Conservation (phyloP, 495 filamentous ascomycete species). For the Wilcoxina mikolae region DNA sequence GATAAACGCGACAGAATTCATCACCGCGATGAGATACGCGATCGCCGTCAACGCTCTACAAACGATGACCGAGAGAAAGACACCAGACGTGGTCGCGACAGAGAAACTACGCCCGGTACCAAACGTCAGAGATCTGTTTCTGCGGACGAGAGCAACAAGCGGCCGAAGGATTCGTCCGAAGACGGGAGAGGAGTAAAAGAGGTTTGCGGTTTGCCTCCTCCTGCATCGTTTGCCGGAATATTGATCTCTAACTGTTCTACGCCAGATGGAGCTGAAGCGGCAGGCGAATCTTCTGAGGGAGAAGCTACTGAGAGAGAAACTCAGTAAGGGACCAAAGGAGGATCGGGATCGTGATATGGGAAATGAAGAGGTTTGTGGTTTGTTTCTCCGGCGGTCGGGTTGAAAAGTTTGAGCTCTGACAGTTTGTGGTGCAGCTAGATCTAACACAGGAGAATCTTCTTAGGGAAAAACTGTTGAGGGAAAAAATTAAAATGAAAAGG, state of each 20-base stretch:
- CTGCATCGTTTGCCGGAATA: neutral
- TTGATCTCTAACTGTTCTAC: neutral
- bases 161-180: constrained; percentile 18
- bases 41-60: constrained; percentile 4
- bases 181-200: constrained; percentile 19
- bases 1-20: neutral
- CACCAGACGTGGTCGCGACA: constrained; percentile 7
- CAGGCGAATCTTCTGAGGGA: too few species aligned
- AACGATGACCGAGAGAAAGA: constrained; percentile 9
- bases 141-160: constrained; percentile 16
- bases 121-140: constrained; percentile 15
- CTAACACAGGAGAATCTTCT: constrained; percentile 25
- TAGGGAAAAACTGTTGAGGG: constrained; percentile 50
- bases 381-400: neutral
- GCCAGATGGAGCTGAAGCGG: neutral
- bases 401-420: neutral
- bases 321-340: neutral
- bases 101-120: constrained; percentile 1
- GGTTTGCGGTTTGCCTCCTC: constrained; percentile 17
- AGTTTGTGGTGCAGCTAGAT: neutral
- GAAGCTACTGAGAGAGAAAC: neutral
- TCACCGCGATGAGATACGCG: neutral
- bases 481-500: constrained; percentile 41
- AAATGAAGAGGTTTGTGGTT: too few species aligned
- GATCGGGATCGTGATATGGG: neutral